Conservation (phyloP, 768 basidiomycete species). For the Podaxis sp. region DNA sequence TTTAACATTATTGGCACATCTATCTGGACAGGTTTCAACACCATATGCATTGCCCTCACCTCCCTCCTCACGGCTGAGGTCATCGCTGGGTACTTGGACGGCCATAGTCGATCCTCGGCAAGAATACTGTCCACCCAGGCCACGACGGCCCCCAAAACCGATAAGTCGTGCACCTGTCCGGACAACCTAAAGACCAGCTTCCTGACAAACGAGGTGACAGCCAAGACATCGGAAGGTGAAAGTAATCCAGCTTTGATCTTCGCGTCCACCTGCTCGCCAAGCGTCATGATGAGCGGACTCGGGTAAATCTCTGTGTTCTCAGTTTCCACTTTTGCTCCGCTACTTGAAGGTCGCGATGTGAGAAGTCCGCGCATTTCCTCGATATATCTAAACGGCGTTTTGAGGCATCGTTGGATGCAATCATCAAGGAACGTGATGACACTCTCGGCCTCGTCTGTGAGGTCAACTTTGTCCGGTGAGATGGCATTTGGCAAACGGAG, state of each 20-base stretch:
- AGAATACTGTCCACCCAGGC: conserved; percentile 37
- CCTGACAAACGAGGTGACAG: conserved; percentile 63
- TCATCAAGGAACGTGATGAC: conserved; percentile 79
- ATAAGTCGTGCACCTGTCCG: conserved; percentile 48
- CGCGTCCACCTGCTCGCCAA: conserved; percentile 74
- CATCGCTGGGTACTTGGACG: conserved; percentile 36
- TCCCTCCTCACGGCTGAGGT: conserved; percentile 17
- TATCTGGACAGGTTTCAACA: neutral
- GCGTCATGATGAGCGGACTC: conserved; percentile 68
- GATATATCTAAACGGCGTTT: conserved; percentile 83
- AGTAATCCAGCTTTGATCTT: conserved; percentile 59
- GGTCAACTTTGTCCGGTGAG: conserved; percentile 49
- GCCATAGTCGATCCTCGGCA: conserved; percentile 21
- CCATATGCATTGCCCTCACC: conserved; percentile 17
- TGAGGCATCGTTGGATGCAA: conserved; percentile 77
- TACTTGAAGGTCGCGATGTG: conserved; percentile 14
- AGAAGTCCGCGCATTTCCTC: conserved; percentile 56
- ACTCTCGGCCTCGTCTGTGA: conserved; percentile 54
- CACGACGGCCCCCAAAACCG: conserved; percentile 32
- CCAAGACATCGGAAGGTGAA: conserved; percentile 58
- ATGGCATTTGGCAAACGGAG: conserved; percentile 33
- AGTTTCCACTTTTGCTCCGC: conserved; percentile 4
- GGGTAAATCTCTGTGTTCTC: conserved; percentile 3
- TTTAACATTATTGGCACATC: neutral
- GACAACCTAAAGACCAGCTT: conserved; percentile 57